Evolutionary conservation across 148 eudicot genomes (phyloP).

Genomic region (Amaranthus hypochondriacus): DNA sequence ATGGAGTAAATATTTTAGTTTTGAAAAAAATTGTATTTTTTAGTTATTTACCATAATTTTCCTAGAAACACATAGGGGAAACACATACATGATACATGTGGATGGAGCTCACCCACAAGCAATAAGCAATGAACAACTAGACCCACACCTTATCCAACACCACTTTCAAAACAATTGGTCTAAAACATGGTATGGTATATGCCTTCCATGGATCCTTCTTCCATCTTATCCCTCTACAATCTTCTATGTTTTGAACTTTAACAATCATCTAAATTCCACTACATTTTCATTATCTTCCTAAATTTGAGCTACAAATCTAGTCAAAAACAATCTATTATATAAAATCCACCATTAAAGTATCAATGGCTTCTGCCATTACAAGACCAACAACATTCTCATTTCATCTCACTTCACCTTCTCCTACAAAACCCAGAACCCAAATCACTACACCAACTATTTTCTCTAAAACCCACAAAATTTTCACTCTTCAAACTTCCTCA

Average conservation of each 20-base stretch:
- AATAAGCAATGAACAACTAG: not conserved
- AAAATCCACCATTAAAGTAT: not conserved
- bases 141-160: conserved; percentile 27
- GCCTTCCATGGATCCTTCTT: conserved; percentile 26
- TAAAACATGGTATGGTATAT: conserved; percentile 37
- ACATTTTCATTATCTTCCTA: not conserved
- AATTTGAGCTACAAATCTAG: not conserved
- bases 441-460: conserved; percentile 20
- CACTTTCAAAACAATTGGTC: conserved; percentile 24
- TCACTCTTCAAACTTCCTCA: conserved; percentile 17
- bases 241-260: not conserved
- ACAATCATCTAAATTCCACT: not conserved
- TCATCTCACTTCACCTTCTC: conserved; percentile 35
- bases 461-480: conserved; percentile 30
- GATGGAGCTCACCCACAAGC: conserved; percentile 19
- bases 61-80: not conserved
- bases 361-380: conserved; percentile 55
- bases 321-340: not conserved
- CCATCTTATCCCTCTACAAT: conserved; percentile 1
- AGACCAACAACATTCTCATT: conserved; percentile 35
- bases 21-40: too few relatives aligned
- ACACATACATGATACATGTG: not conserved
- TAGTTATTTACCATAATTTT: too few relatives aligned
- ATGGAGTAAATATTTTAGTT: too few relatives aligned
- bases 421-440: conserved; percentile 39